A percentile compares a stretch with the other conserved stretches of the same genome.
Evolutionary conservation across 2,329 filamentous ascomycete species (phyloP).

Genomic region (Arthrinium phaeospermum): DNA sequence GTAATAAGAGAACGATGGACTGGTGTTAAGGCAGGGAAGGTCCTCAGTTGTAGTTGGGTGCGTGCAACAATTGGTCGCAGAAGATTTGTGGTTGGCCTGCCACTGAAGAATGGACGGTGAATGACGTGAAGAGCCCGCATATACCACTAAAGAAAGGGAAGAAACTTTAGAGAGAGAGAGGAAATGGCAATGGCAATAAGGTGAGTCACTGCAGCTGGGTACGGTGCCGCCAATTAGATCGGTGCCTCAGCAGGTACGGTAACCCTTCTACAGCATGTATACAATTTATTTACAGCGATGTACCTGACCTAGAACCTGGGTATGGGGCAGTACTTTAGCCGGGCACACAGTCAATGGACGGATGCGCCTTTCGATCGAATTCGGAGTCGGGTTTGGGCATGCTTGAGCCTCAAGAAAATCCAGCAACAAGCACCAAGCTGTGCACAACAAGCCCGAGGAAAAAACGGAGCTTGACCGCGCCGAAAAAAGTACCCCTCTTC

Average conservation of each 20-base stretch:
- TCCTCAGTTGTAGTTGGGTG: conserved; percentile 11
- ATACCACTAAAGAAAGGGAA: conserved; percentile 20
- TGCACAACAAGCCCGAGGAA: neutral
- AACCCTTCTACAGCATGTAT: neutral
- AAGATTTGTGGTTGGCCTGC: conserved; percentile 22
- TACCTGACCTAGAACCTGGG: neutral
- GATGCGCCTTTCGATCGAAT: neutral
- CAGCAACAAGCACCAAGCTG: neutral
- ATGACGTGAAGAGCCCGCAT: conserved; percentile 25
- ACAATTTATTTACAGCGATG: neutral
- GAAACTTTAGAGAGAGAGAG: neutral
- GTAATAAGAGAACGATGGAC: neutral
- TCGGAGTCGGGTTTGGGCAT: neutral
- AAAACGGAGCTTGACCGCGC: neutral
- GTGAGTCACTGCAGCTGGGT: conserved; percentile 22
- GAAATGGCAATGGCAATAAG: neutral
- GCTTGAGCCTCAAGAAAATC: conserved; percentile 8
- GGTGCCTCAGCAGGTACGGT: conserved; percentile 2
- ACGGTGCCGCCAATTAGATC: conserved; percentile 9
- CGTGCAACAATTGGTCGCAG: conserved; percentile 11
- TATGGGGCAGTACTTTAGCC: neutral
- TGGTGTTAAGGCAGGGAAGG: conserved; percentile 2
- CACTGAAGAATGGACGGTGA: conserved; percentile 23
- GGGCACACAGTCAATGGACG: neutral
- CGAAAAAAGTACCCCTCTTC: conserved; percentile 10